Base-by-base conservation (phyloP, 192 early-diverging fungal species). In the Backusella tarrabulga region DNA sequence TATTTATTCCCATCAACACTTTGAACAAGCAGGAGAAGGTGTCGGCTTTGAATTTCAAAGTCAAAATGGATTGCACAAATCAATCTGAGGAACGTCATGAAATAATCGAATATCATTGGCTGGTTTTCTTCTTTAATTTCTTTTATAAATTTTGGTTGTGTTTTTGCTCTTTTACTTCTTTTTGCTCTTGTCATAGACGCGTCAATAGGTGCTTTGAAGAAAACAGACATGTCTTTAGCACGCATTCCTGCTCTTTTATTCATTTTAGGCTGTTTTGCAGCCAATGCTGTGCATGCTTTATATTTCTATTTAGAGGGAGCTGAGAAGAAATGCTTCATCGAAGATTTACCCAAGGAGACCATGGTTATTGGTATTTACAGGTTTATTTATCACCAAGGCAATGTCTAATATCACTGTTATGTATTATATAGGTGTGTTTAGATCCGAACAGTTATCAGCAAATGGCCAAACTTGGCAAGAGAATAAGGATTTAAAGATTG, bases 301-400 rank as follows among this genome's bases (percentile, higher is more conserved):
- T 94, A 98, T 83, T 98, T 99, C 79, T 98, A 97, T 77, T 89
- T 98, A 19, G 96, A 95, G 73, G 95, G 95, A 66, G 84, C 82
- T 60, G 93, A 97, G 75, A 90, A 92, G 80, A 91, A 94, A 79
- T 99, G 97, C 85, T 99, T 99, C 76, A 86, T 95, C 14, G 97
- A 99, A 80, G 97, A 99, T 76, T 86, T 99, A 34, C 95, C 97
- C 21, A 91, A 90, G 78, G 94, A 96, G 75, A 95, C 95, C 38
- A 88, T 93, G 67, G 92, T 96, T 29, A 89, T 91, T 29, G 95
- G 97, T 91, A 83, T 60, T 7, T 8, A 23, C 54, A 60, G 15
- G 12, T 26, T 71, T 23, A 38, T 44, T 44, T n/a, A 21, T 41
- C 9, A 26, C 23, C 54, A 23, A 11, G 21, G 4, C 15, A 56